Evolutionary conservation across 805 yeast species (phyloP), one percentile per base, ranked within the genome.

Genomic region (Wickerhamiella shivajii): DNA sequence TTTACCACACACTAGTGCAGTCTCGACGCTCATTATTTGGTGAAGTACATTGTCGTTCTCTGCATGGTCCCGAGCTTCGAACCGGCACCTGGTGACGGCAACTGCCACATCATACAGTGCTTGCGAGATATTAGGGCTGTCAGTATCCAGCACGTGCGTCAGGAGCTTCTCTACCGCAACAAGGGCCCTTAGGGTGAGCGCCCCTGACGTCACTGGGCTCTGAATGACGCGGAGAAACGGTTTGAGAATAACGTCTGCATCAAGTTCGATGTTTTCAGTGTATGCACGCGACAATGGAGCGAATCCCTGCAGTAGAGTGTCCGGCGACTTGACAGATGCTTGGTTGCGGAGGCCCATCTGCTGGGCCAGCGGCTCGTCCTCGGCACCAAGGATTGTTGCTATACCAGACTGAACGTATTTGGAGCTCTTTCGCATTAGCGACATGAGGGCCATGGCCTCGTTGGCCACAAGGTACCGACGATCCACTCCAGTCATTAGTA

Each of bases 11-110:
- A 84, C 64, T 11, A 85, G 64, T 15, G 58, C 53, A 44, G 83
- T 87, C 45, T 87, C 61, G 17, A 87, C 60, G 27, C 77, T 63
- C 41, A 90, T 67, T 14, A 90, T 93, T 49, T 80, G 80, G 33
- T 87, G 64, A 29, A 90, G 60, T 3, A 90, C 87, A 0, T 92
- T 79, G 52, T 90, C 98, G 57, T 90, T 97, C 27, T 81, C 77
- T 22, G 77, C 68, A 52, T 83, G 93, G 50, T 85, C 95, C 0
- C 90, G 77, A 2, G 94, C 94, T 60, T 90, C 96, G 52, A 90
- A 90, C 29, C 94, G 70, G 56, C 97, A 90, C 51, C 83, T 94
- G 1, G 97, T 80, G 41, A 90, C 64, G 0, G 96, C 70, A 40
- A 70, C 69, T 7, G 76, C 68, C 30, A 78, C 65, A 47, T 79